These are phyloP conservation scores for Globisporangium recalcitrans DNA, from an alignment of 352 stramenopile genomes.

Conservation along the genomic window DNA sequence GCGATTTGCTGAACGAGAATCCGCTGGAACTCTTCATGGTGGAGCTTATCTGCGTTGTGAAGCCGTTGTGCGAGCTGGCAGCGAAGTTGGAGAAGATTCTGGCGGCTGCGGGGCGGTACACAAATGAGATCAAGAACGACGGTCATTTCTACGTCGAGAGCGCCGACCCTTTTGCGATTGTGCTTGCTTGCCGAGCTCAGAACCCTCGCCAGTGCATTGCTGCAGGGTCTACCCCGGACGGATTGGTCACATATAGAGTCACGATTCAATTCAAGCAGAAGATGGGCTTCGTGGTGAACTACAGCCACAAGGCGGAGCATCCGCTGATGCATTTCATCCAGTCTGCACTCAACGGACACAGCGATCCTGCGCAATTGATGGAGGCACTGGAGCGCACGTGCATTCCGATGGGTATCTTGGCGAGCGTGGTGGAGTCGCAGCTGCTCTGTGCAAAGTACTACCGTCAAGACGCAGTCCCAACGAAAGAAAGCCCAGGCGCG, in stretches of 20 bases:
- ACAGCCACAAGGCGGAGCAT: conserved; percentile 84
- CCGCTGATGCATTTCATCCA: conserved; percentile 85
- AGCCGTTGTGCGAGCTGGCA: conserved; percentile 77
- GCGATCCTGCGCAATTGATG: conserved; percentile 69
- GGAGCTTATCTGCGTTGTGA: conserved; percentile 82
- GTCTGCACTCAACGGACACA: conserved; percentile 77
- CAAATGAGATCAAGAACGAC: conserved; percentile 63
- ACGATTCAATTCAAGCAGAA: conserved; percentile 86
- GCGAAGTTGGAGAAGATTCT: conserved; percentile 80
- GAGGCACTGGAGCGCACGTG: conserved; percentile 80
- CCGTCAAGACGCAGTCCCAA: conserved; percentile 44
- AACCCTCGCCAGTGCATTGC: conserved; percentile 72
- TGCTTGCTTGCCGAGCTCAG: conserved; percentile 62
- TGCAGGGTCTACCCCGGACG: conserved; percentile 62
- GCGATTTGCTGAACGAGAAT: conserved; percentile 77
- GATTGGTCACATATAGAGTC: conserved; percentile 71
- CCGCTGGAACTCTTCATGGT: conserved; percentile 85
- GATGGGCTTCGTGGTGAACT: conserved; percentile 84
- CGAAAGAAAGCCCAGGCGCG: conserved; percentile 32
- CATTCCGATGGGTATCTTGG: conserved; percentile 78
- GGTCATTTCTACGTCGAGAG: conserved; percentile 84
- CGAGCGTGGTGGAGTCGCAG: conserved; percentile 79
- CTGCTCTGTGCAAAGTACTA: conserved; percentile 83
- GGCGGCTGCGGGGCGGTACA: conserved; percentile 54
- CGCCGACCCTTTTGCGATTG: conserved; percentile 78